Percentiles rank a stretch among this genome's conserved stretches.
phyloP scores from a whole-genome alignment of 2,329 filamentous ascomycete species.

The Aspergillus sp. region DNA sequence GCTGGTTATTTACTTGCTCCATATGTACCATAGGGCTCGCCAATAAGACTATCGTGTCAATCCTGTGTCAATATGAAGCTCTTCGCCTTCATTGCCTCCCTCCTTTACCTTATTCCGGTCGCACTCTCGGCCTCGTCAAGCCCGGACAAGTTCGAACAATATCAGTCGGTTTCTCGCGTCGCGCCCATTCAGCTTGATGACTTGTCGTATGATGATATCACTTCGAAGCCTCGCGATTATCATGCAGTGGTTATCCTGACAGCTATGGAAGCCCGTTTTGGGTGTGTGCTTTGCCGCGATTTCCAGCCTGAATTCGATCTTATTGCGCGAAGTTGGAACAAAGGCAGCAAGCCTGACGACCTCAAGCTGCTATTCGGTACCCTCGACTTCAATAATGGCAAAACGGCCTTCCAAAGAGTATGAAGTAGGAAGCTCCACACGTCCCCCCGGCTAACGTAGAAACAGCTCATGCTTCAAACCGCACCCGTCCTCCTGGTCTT shows the following conservation, averaged over 20 bases:
- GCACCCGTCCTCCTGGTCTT: constrained; percentile 88
- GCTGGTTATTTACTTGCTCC: constrained; percentile 1
- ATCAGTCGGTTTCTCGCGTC: constrained; percentile 66
- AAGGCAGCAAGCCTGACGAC: constrained; percentile 65
- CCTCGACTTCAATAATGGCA: constrained; percentile 84
- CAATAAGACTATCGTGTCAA: not conserved
- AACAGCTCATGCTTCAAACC: constrained; percentile 85
- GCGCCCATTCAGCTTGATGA: constrained; percentile 78
- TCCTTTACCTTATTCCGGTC: constrained; percentile 29
- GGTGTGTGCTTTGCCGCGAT: constrained; percentile 81
- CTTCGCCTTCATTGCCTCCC: constrained; percentile 40
- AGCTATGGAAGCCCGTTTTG: constrained; percentile 77
- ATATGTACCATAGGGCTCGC: not conserved
- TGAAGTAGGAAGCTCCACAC: constrained; percentile 20
- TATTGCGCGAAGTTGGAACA: constrained; percentile 80
- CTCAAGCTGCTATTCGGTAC: constrained; percentile 71
- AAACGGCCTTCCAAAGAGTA: constrained; percentile 83
- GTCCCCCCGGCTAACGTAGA: constrained; percentile 10
- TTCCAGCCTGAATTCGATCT: constrained; percentile 96
- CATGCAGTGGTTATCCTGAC: constrained; percentile 80
- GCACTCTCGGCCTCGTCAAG: constrained; percentile 54
- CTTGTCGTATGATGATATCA: constrained; percentile 71
- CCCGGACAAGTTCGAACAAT: constrained; percentile 68
- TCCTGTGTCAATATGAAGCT: constrained; percentile 33
- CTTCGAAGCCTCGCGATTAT: constrained; percentile 77